Base-by-base conservation (phyloP, 352 stramenopile genomes). In the Phytopythium oedochilum region DNA sequence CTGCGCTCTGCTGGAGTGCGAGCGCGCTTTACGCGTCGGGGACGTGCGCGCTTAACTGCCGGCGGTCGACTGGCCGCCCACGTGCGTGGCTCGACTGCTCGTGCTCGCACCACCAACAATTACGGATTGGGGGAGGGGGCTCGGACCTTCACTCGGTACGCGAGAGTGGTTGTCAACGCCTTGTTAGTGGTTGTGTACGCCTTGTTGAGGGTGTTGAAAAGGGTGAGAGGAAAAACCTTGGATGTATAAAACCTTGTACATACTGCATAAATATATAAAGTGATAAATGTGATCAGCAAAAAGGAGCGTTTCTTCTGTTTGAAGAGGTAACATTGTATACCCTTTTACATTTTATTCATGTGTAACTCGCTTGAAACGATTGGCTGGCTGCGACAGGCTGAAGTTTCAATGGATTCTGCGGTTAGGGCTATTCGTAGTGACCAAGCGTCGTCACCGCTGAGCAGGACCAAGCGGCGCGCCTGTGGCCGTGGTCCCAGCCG, bases 51-150 rank as follows among this genome's bases (percentile, higher is more conserved):
- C n/a, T n/a, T n/a, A n/a, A n/a, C n/a, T n/a, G n/a, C n/a, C n/a
- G n/a, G n/a, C n/a, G n/a, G n/a, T n/a, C n/a, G n/a, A n/a, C n/a
- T n/a, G n/a, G n/a, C n/a, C n/a, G n/a, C n/a, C n/a, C n/a, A n/a
- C n/a, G 18, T 45, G 39, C 39, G 39, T 45, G 39, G 39, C 12
- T 20, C 36, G 15, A 45, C 39, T 45, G 39, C 18, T 18, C 39
- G 36, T 22, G 36, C 36, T 43, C 36, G 39, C 39, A 45, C 39
- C 39, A 45, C 39, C 39, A 45, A 45, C 39, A 45, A 28, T 45
- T 20, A 15, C 34, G 11, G 34, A 39, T 39, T 39, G 34, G 34
- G 34, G 32, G 34, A 15, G 34, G n/a, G 34, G 34, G 34, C 34
- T 23, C 5, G n/a, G 39, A 45, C 39, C 39, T 5, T 8, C 39